These are phyloP conservation scores for Capsicum rhomboideum DNA, from an alignment of 257 asterid genomes.

Conservation along the genomic window DNA sequence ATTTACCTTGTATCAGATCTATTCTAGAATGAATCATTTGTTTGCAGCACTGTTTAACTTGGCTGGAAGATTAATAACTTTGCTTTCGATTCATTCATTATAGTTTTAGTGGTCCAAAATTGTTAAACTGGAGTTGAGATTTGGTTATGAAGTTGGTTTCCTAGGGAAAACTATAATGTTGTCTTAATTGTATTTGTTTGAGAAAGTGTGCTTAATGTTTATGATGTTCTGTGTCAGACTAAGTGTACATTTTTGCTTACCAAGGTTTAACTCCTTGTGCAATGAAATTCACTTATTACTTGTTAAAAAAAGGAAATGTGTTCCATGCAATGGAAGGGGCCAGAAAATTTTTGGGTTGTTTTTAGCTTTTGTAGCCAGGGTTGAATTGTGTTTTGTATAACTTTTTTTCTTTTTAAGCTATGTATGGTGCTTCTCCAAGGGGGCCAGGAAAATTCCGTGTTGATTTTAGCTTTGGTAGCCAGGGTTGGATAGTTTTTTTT, in stretches of 20 bases:
- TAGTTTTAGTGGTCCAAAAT: not conserved
- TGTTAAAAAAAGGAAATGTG: not conserved
- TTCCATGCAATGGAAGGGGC: not conserved
- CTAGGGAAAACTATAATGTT: not conserved
- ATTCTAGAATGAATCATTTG: not conserved
- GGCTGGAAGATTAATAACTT: not conserved
- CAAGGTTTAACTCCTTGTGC: not conserved
- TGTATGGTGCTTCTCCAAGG: not conserved
- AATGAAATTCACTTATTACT: not conserved
- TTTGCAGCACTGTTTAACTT: not conserved
- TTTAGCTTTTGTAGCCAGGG: not conserved
- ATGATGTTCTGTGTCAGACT: not conserved
- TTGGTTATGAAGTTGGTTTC: not conserved
- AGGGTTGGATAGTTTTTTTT: not conserved
- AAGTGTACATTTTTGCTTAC: not conserved
- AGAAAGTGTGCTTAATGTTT: not conserved
- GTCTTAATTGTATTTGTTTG: not conserved
- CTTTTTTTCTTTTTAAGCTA: not conserved
- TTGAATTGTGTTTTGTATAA: not conserved
- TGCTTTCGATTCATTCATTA: not conserved
- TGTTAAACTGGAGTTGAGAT: not conserved
- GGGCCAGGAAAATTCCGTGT: not conserved
- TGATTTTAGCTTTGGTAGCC: not conserved
- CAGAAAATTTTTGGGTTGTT: not conserved
- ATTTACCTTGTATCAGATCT: not conserved